Evolutionary conservation across 805 yeast genomes (phyloP), one percentile per base, ranked within the genome.

Genomic region (Sungouiella thailandica): DNA sequence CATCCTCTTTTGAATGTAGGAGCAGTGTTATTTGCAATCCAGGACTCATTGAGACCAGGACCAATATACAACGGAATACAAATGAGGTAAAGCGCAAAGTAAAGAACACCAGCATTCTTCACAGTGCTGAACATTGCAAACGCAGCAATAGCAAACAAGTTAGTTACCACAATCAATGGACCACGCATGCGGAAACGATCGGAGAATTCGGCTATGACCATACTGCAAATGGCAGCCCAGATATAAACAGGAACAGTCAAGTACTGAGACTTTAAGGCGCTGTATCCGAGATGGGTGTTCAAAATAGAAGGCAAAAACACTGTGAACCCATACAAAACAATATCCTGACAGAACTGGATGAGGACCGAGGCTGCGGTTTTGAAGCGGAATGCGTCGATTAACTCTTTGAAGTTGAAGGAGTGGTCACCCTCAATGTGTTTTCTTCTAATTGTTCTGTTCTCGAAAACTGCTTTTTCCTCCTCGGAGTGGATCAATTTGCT

Each of bases 291-390:
- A 12, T 52, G 57, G 23, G 42, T 29, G 23, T 55, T 50, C 35
- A 68, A 47, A 29, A 66, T 65, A 3, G 62, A 51, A 8, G 74
- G 70, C 29, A 65, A 47, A 36, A 67, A 68, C 2, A 67, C 61
- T 1, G 62, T 49, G 34, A 58, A 63, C 8, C 75, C 75, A 42
- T 67, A 70, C 23, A 66, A 46, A 7, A 62, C 51, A 11, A 58
- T 42, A 43, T 68, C 71, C 31, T 52, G 63, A 49, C 74, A 67
- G 46, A 70, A 68, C 43, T 69, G 72, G 39, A 64, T 63, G 12
- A 50, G 35, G 32, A 59, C 54, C 20, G 62, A 53, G 13, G 57
- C 36, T 31, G 55, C 52, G 22, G 63, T 55, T 37, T 62, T 61
- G 29, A 59, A 53, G 37, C 70, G 74, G 18, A 19, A 7, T 7